phyloP scores from a whole-genome alignment of 139 green algal genomes.

The Closterium sp. region DNA sequence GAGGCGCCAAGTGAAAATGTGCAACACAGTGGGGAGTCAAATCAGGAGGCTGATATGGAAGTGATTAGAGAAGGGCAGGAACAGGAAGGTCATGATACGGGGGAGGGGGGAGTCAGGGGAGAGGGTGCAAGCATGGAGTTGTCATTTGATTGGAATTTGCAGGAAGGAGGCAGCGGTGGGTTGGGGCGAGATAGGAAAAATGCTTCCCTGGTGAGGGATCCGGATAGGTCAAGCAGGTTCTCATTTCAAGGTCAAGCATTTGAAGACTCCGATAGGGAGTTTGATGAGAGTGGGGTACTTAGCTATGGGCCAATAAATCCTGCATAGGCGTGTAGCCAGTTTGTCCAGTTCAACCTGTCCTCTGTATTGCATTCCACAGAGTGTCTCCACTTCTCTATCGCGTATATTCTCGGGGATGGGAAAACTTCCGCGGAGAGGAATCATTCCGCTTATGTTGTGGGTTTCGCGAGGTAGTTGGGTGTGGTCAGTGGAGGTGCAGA shows the following conservation, averaged over 20 bases:
- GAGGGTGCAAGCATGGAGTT: background rate
- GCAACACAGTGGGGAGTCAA: too few relatives aligned
- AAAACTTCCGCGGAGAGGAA: background rate
- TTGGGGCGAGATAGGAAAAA: background rate
- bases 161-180: background rate
- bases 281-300: background rate
- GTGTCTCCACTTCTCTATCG: background rate
- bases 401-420: background rate
- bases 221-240: background rate
- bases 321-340: background rate
- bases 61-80: too few relatives aligned
- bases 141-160: background rate
- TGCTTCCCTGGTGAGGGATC: background rate
- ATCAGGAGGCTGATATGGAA: too few relatives aligned
- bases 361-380: too few relatives aligned
- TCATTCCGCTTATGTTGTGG: background rate
- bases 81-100: background rate
- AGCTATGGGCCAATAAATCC: background rate
- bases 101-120: background rate
- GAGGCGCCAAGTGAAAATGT: background rate
- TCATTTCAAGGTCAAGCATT: background rate
- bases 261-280: background rate
- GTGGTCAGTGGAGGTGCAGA: background rate
- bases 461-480: too few relatives aligned
- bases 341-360: too few relatives aligned